Base-by-base conservation (phyloP, 768 basidiomycete genomes). In the Mrakia hoshinonis region DNA sequence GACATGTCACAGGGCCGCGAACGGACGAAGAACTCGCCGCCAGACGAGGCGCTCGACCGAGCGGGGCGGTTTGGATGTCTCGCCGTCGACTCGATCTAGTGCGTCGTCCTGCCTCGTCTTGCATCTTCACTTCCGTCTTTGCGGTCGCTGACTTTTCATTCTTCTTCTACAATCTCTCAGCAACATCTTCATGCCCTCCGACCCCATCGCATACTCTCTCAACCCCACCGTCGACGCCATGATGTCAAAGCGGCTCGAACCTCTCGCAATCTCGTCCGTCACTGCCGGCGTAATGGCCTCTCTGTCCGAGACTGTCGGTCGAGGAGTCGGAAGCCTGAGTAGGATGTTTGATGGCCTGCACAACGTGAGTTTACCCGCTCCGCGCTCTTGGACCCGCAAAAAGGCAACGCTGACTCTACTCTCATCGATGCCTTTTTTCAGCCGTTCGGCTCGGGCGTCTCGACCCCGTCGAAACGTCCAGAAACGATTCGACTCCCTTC, bases 1-100 rank as follows among this genome's bases (percentile, higher is more conserved):
- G 38, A 4, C 15, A 31, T 34, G 43, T 60, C 15, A 39, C 60
- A 49, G 47, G 69, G 70, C 1, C 51, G 65, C 11, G 66, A 68
- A 49, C 48, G 72, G 54, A 73, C 72, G n/a, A 73, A 34, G 38
- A 63, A 79, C 63, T 82, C 82, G 4, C 81, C 81, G 1, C 75
- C 77, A 48, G 82, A 83, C 72, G 82, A 82, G 75, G 82, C 82
- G 79, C 76, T 82, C 31, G 81, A 82, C 58, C 77, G 81, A n/a
- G 75, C 78, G 10, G 82, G 81, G 0, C 73, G 79, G 52, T 82
- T 82, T 68, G 82, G 82, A 7, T 83, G 82, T 73, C 77, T 83
- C 76, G 77, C 81, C 12, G 76, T 80, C 22, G 82, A 82, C 67
- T 77, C 80, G 26, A 67, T 83, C 5, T 82, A 82, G 64, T 66